A percentile compares a stretch with the other conserved stretches of the same genome.
Conservation (phyloP, 139 green algal species). For the Dunaliella primolecta region DNA sequence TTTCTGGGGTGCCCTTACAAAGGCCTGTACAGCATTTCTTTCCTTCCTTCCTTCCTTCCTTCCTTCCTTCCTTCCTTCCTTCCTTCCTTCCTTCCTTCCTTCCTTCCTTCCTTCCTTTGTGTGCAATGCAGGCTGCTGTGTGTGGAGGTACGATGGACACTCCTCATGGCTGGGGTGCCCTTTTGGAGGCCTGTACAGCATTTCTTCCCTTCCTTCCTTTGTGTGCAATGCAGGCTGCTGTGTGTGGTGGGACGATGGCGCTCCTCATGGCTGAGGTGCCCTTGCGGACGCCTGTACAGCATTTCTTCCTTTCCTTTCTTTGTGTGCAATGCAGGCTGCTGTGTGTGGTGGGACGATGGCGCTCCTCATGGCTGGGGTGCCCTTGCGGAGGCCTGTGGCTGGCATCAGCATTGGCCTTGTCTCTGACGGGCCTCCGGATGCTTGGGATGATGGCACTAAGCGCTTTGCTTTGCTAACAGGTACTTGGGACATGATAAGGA, state of each 20-base stretch:
- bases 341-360: conserved; percentile 57
- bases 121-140: conserved; percentile 54
- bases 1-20: conserved; percentile 53
- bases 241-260: conserved; percentile 55
- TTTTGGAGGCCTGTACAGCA: conserved; percentile 37
- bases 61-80: too few relatives aligned
- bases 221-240: conserved; percentile 47
- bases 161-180: conserved; percentile 59
- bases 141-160: conserved; percentile 50
- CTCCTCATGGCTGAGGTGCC: conserved; percentile 60
- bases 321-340: conserved; percentile 47
- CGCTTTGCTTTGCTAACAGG: conserved; percentile 12
- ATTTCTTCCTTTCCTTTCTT: too few relatives aligned
- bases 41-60: too few relatives aligned
- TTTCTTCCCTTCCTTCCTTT: too few relatives aligned
- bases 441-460: neutral
- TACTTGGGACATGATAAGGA: too few relatives aligned
- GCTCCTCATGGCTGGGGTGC: conserved; percentile 57
- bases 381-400: conserved; percentile 43
- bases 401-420: conserved; percentile 52
- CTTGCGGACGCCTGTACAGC: conserved; percentile 31
- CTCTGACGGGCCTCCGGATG: neutral
- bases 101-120: too few relatives aligned
- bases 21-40: too few relatives aligned
- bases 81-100: too few relatives aligned